A percentile compares a stretch with the other conserved stretches of the same genome.
Evolutionary conservation across 345 rosid species (phyloP).

Genomic region (Aquilaria sinensis): DNA sequence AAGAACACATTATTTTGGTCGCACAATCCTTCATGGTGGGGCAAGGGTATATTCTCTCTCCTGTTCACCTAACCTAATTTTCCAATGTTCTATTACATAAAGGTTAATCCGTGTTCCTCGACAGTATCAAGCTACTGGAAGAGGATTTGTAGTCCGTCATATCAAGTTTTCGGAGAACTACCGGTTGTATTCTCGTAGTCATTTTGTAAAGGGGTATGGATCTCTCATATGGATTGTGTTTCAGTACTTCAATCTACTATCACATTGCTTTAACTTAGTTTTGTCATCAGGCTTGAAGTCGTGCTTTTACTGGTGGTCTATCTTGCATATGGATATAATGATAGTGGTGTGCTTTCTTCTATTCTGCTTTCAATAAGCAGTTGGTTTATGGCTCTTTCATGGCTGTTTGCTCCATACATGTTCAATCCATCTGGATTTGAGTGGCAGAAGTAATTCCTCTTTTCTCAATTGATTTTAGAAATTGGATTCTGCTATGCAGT

Average conservation of each 20-base stretch:
- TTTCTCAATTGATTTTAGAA: conserved; percentile 9
- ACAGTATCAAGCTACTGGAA: conserved; percentile 97
- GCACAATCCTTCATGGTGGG: conserved; percentile 97
- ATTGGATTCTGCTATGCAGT: not conserved
- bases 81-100: not conserved
- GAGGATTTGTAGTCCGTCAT: conserved; percentile 95
- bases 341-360: conserved; percentile 69
- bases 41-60: conserved; percentile 61
- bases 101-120: conserved; percentile 13
- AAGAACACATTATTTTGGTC: conserved; percentile 91
- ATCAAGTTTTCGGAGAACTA: conserved; percentile 89
- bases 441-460: conserved; percentile 79
- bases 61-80: not conserved
- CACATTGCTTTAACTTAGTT: conserved; percentile 18
- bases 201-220: conserved; percentile 80
- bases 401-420: conserved; percentile 96
- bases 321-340: conserved; percentile 81
- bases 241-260: not conserved
- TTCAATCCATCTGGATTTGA: conserved; percentile 98
- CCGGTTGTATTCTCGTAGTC: conserved; percentile 94
- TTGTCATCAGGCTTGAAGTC: conserved; percentile 68
- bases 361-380: conserved; percentile 89
- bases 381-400: conserved; percentile 92
- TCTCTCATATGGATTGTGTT: conserved; percentile 14
- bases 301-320: conserved; percentile 70